A percentile compares a stretch with the other conserved stretches of the same genome.
phyloP scores from a whole-genome alignment of 805 yeast species.

The Lachancea sp. region DNA sequence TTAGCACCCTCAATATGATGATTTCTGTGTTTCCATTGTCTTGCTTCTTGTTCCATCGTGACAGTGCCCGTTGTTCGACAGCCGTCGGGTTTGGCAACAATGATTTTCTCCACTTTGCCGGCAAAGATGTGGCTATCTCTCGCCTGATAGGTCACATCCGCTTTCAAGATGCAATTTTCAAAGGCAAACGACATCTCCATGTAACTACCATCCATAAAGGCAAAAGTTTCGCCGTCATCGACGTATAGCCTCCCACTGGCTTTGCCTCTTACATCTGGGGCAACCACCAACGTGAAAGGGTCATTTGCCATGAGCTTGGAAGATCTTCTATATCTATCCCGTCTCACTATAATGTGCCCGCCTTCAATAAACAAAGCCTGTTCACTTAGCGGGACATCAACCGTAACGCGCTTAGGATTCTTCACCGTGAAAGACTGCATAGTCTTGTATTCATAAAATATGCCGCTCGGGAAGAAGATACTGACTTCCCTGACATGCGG shows the following conservation, averaged over 20 bases:
- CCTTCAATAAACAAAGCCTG: constrained; percentile 72
- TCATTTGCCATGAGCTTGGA: constrained; percentile 67
- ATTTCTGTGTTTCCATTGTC: background rate
- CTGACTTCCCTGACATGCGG: constrained; percentile 39
- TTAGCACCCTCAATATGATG: background rate
- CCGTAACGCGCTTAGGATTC: constrained; percentile 19
- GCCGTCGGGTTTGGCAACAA: constrained; percentile 38
- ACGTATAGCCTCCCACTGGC: constrained; percentile 62
- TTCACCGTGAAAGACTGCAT: constrained; percentile 21
- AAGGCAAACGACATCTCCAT: constrained; percentile 39
- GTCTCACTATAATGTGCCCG: constrained; percentile 66
- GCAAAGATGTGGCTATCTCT: constrained; percentile 27
- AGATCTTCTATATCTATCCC: constrained; percentile 74
- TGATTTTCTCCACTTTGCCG: constrained; percentile 49
- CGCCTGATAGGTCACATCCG: constrained; percentile 25
- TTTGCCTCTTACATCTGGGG: constrained; percentile 41
- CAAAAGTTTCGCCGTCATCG: constrained; percentile 80
- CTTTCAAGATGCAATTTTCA: constrained; percentile 28
- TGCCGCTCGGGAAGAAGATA: constrained; percentile 40
- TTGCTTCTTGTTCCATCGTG: background rate
- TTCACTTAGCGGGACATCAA: constrained; percentile 45
- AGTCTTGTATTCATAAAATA: constrained; percentile 50
- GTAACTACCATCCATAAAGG: constrained; percentile 46
- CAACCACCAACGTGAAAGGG: constrained; percentile 71
- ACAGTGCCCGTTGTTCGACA: constrained; percentile 7